A percentile compares a stretch with the other conserved stretches of the same genome.
Conservation (phyloP, 2,329 filamentous ascomycete genomes). For the Pseudogymnoascus sp. region DNA sequence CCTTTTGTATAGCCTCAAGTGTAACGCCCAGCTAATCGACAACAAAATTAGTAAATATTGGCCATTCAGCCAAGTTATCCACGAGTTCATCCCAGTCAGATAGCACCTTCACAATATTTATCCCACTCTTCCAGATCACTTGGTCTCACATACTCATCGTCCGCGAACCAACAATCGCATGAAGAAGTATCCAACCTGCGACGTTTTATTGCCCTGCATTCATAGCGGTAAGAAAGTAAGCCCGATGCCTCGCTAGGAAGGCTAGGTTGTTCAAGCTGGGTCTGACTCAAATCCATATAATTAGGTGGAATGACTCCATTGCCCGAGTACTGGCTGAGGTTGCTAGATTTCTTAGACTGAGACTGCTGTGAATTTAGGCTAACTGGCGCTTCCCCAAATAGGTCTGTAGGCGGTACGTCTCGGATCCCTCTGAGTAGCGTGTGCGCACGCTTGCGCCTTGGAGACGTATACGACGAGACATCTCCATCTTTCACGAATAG, state of each 20-base stretch:
- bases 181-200: background rate
- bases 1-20: background rate
- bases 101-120: too few species aligned
- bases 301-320: background rate
- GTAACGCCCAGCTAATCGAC: background rate
- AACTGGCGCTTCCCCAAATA: background rate
- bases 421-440: background rate
- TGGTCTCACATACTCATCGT: background rate
- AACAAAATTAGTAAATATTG: background rate
- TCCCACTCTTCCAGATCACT: too few species aligned
- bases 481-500: background rate
- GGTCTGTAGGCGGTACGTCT: background rate
- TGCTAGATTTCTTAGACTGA: background rate
- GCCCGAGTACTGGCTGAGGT: background rate
- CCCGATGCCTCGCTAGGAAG: background rate
- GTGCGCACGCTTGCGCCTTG: background rate
- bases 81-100: background rate
- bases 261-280: background rate
- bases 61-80: background rate
- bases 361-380: background rate
- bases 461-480: background rate
- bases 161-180: background rate
- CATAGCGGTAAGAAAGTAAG: background rate
- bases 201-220: background rate
- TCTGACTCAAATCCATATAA: background rate